phyloP scores from a whole-genome alignment of 2,329 filamentous ascomycete genomes.

The Pseudopyricularia javanii region DNA sequence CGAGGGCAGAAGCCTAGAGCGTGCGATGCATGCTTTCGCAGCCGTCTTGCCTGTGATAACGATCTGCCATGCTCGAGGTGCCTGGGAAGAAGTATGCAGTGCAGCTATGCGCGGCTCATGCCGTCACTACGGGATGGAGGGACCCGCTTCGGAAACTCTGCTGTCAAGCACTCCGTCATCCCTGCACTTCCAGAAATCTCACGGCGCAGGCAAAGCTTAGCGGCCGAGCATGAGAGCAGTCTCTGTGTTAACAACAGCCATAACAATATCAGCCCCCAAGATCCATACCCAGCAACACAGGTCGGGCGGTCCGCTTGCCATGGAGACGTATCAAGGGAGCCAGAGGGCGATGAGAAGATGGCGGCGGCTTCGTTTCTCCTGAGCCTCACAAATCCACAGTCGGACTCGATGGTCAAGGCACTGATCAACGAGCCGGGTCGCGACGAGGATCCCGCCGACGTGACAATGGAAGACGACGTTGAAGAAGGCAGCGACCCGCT shows the following conservation, averaged over 20 bases:
- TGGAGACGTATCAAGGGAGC: background rate
- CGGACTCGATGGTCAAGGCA: conserved; percentile 11
- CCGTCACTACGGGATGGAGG: background rate
- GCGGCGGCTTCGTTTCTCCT: conserved; percentile 13
- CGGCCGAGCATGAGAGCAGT: no score
- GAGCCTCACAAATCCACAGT: conserved; percentile 12
- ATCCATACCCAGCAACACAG: background rate
- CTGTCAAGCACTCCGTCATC: background rate
- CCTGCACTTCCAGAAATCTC: background rate
- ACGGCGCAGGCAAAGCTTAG: background rate
- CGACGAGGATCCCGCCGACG: background rate
- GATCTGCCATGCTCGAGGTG: conserved; percentile 13
- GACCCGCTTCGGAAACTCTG: background rate
- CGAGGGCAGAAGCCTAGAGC: conserved; percentile 15
- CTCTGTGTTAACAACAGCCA: background rate
- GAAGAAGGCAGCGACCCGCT: background rate
- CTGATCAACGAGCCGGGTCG: conserved; percentile 5
- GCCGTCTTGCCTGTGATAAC: conserved; percentile 16
- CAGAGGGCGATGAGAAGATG: conserved; percentile 9
- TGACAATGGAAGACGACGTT: background rate
- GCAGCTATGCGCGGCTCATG: conserved; percentile 9
- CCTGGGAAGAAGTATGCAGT: conserved; percentile 7
- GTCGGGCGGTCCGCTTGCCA: background rate
- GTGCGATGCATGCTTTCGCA: conserved; percentile 16
- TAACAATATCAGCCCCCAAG: background rate